phyloP scores from a whole-genome alignment of 2,329 filamentous ascomycete species.

The Pestalotiopsis sp. region DNA sequence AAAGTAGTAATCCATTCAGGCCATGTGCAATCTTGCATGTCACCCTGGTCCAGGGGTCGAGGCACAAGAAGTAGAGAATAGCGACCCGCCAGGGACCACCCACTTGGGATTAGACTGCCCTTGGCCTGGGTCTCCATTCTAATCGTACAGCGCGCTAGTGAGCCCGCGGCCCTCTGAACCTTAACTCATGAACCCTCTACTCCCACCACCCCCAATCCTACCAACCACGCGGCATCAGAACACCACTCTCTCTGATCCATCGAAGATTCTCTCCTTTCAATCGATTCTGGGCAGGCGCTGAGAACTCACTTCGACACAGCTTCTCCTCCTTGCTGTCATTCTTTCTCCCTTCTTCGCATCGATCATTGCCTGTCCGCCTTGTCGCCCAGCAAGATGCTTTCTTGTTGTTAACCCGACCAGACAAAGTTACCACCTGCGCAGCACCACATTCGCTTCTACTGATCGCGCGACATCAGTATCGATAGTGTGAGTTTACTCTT shows the following conservation, averaged over 20 bases:
- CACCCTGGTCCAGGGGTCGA: slow-evolving; percentile 11
- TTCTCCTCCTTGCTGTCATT: neutral
- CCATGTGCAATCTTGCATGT: slow-evolving; percentile 7
- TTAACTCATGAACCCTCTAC: slow-evolving; percentile 1
- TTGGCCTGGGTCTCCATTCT: neutral
- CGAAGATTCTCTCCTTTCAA: neutral
- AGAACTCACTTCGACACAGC: neutral
- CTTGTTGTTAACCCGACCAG: neutral
- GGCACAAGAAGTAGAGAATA: neutral
- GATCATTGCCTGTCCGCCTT: neutral
- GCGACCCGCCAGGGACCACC: neutral
- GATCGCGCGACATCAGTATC: neutral
- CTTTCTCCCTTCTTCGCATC: neutral
- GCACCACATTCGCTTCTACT: neutral
- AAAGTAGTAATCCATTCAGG: neutral
- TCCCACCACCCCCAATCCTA: neutral
- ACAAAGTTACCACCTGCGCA: neutral
- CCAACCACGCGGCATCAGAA: neutral
- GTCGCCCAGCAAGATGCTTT: neutral
- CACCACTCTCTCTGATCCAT: neutral
- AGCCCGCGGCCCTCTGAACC: neutral
- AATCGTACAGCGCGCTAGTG: neutral
- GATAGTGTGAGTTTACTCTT: neutral
- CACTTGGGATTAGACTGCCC: neutral
- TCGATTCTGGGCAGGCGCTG: neutral